Evolutionary conservation across 768 basidiomycete genomes (phyloP).

Genomic region (Kwoniella pini): DNA sequence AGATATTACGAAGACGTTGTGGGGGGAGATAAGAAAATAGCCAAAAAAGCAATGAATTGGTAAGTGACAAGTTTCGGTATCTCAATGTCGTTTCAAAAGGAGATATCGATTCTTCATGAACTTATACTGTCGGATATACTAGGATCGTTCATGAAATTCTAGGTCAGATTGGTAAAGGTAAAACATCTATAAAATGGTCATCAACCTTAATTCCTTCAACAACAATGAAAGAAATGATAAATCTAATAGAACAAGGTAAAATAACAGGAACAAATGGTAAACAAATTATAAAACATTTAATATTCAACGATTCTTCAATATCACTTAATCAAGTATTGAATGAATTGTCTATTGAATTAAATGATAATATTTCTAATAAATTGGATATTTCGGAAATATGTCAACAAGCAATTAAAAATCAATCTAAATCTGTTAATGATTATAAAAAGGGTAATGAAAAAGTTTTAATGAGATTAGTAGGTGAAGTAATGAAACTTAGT

Average conservation of each 20-base stretch:
- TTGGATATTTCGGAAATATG: constrained; percentile 60
- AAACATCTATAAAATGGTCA: constrained; percentile 62
- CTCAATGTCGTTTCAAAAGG: not conserved
- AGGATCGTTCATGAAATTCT: constrained; percentile 89
- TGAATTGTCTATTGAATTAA: not conserved
- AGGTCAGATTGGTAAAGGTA: constrained; percentile 66
- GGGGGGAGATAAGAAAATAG: constrained; percentile 58
- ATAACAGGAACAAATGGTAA: constrained; percentile 87
- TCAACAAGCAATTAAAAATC: constrained; percentile 63
- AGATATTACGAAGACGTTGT: constrained; percentile 78
- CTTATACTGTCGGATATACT: too few species aligned
- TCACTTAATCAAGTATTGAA: too few species aligned
- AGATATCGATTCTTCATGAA: too few species aligned
- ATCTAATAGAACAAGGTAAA: constrained; percentile 65
- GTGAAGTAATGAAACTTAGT: constrained; percentile 79
- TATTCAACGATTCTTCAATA: constrained; percentile 51
- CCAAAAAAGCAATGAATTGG: constrained; percentile 83
- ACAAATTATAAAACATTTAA: constrained; percentile 69
- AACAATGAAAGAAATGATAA: constrained; percentile 75
- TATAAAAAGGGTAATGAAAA: constrained; percentile 70
- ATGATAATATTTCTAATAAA: not conserved
- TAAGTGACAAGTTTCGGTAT: too few species aligned
- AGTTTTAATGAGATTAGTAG: constrained; percentile 77
- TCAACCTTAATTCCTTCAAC: constrained; percentile 64
- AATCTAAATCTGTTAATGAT: constrained; percentile 69